Percentiles rank a stretch among this genome's conserved stretches.
Conservation (phyloP, 2,329 filamentous ascomycete genomes). For the Cordyceps pruinosa region DNA sequence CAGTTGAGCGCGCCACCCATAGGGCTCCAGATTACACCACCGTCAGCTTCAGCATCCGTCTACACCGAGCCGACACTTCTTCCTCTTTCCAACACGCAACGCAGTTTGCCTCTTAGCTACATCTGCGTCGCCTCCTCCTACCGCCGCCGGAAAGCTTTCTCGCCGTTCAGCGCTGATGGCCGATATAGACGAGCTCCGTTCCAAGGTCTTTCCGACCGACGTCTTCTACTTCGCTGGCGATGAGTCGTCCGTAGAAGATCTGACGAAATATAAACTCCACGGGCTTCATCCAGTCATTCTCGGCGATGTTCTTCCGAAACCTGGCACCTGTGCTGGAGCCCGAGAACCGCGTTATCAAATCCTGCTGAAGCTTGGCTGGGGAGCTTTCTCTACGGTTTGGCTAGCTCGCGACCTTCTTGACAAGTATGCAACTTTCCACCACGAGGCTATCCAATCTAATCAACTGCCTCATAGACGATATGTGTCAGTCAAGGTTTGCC, state of each 20-base stretch:
- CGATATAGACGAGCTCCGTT: too few relatives aligned
- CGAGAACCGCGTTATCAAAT: neutral
- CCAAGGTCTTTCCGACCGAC: too few relatives aligned
- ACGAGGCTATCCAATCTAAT: neutral
- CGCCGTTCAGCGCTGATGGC: too few relatives aligned
- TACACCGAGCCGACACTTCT: too few relatives aligned
- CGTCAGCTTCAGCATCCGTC: too few relatives aligned
- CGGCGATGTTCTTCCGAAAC: neutral
- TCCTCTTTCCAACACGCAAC: too few relatives aligned
- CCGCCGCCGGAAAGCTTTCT: too few relatives aligned
- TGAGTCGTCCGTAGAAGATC: neutral
- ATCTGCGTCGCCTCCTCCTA: too few relatives aligned
- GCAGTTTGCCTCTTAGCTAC: too few relatives aligned
- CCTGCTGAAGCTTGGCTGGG: neutral
- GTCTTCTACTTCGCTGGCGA: too few relatives aligned
- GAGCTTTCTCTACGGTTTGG: neutral
- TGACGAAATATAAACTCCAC: neutral
- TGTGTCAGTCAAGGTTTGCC: neutral
- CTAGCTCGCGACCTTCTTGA: neutral
- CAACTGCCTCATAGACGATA: neutral
- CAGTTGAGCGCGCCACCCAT: too few relatives aligned
- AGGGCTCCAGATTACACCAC: too few relatives aligned
- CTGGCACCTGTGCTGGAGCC: neutral
- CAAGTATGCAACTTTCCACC: neutral
- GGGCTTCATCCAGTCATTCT: neutral